A percentile compares a stretch with the other conserved stretches of the same genome.
Evolutionary conservation across 352 stramenopile genomes (phyloP).

Genomic region (Pythium oligandrum): DNA sequence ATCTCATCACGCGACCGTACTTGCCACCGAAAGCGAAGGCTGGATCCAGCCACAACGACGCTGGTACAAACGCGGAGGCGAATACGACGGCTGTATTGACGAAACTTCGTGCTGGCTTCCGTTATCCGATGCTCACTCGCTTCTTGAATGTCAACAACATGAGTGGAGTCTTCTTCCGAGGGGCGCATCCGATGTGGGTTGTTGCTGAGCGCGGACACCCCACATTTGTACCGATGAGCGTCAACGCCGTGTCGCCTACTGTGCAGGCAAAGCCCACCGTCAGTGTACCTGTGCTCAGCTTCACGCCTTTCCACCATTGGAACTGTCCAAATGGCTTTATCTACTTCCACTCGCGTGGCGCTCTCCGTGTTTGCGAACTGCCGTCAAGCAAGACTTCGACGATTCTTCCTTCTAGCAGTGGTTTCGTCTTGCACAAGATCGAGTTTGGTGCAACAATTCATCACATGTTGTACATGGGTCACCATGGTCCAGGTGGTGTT

Average conservation of each 20-base stretch:
- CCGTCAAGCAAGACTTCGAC: slow-evolving; percentile 70
- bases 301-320: slow-evolving; percentile 85
- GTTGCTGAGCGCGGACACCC: slow-evolving; percentile 60
- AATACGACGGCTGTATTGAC: slow-evolving; percentile 66
- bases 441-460: slow-evolving; percentile 73
- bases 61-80: slow-evolving; percentile 39
- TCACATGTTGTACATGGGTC: slow-evolving; percentile 75
- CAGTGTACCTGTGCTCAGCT: slow-evolving; percentile 79
- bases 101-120: slow-evolving; percentile 73
- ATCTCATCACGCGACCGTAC: slow-evolving; percentile 77
- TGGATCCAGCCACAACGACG: slow-evolving; percentile 39
- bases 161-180: slow-evolving; percentile 82
- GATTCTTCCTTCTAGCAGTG: slow-evolving; percentile 58
- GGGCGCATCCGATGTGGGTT: slow-evolving; percentile 82
- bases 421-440: slow-evolving; percentile 78
- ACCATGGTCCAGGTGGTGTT: slow-evolving; percentile 69
- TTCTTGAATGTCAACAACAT: slow-evolving; percentile 85
- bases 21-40: slow-evolving; percentile 52
- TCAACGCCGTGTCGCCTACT: slow-evolving; percentile 21
- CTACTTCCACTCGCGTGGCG: slow-evolving; percentile 81
- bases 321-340: slow-evolving; percentile 87
- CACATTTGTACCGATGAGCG: slow-evolving; percentile 73
- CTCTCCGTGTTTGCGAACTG: slow-evolving; percentile 75
- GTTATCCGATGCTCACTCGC: slow-evolving; percentile 81
- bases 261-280: slow-evolving; percentile 19